These are phyloP conservation scores for Eleusine coracana DNA, from an alignment of 176 grass and related monocot species.

Conservation along the genomic window DNA sequence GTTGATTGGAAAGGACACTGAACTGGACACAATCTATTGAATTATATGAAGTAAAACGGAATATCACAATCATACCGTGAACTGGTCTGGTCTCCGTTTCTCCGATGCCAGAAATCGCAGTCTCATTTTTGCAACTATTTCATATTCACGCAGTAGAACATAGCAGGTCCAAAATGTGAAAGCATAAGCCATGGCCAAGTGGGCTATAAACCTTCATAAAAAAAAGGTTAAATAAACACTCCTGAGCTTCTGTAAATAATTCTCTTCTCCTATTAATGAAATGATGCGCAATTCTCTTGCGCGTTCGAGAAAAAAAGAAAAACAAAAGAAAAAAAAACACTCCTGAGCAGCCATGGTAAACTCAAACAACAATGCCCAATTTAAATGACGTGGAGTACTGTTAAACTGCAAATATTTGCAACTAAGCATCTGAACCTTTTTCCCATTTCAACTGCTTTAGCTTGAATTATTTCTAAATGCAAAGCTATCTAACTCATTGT, in stretches of 20 bases:
- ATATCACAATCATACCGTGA: constrained; percentile 67
- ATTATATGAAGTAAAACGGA: constrained; percentile 3
- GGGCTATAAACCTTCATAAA: constrained; percentile 75
- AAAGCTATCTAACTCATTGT: constrained; percentile 10
- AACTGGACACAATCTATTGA: constrained; percentile 20
- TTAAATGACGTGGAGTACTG: constrained; percentile 2
- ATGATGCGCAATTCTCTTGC: no score
- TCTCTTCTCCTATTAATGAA: no score
- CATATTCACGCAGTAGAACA: constrained; percentile 80
- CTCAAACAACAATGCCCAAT: constrained; percentile 28
- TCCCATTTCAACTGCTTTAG: neutral
- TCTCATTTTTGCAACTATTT: constrained; percentile 83
- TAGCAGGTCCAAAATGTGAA: constrained; percentile 99
- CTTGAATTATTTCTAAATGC: neutral
- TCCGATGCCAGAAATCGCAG: constrained; percentile 85
- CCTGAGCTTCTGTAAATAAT: neutral
- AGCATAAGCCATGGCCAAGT: constrained; percentile 80
- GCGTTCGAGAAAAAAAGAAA: neutral
- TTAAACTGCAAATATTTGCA: neutral
- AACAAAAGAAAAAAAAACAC: constrained; percentile 10
- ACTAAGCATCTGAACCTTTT: constrained; percentile 4
- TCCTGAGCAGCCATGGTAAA: constrained; percentile 14
- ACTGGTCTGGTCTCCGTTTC: constrained; percentile 94
- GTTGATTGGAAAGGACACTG: constrained; percentile 9
- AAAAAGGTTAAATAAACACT: constrained; percentile 14